These are phyloP conservation scores for Delitschia confertaspora DNA, from an alignment of 495 filamentous ascomycete genomes.

Conservation along the genomic window DNA sequence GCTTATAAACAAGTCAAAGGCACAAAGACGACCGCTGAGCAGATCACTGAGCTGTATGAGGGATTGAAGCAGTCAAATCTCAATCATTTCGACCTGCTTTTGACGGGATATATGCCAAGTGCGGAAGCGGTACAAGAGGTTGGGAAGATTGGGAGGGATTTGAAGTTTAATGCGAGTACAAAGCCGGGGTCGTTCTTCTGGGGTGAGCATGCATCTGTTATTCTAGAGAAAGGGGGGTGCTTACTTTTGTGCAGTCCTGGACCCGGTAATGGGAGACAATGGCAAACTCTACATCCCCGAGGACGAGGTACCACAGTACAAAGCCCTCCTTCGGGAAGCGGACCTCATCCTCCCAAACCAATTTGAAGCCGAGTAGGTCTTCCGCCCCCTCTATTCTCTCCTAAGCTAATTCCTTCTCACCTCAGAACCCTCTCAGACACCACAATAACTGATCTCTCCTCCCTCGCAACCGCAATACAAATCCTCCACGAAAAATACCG, in stretches of 20 bases:
- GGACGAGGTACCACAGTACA: slow-evolving; percentile 87
- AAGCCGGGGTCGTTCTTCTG: slow-evolving; percentile 82
- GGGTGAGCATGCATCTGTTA: slow-evolving; percentile 42
- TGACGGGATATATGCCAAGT: slow-evolving; percentile 86
- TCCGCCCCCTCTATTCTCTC: slow-evolving; percentile 4
- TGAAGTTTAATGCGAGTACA: slow-evolving; percentile 54
- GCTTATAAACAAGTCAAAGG: slow-evolving; percentile 84
- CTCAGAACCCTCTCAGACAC: slow-evolving; percentile 68
- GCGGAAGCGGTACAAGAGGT: slow-evolving; percentile 75
- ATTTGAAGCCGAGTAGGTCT: slow-evolving; percentile 82
- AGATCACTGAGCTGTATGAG: slow-evolving; percentile 76
- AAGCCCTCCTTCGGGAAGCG: slow-evolving; percentile 62
- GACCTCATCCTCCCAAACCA: slow-evolving; percentile 94
- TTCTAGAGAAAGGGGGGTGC: slow-evolving; percentile 1
- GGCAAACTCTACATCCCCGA: slow-evolving; percentile 81
- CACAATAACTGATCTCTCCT: slow-evolving; percentile 66
- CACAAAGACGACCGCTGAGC: slow-evolving; percentile 63
- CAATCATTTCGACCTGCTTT: slow-evolving; percentile 79
- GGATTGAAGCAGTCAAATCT: slow-evolving; percentile 76
- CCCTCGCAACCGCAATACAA: slow-evolving; percentile 62
- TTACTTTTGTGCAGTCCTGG: slow-evolving; percentile 54
- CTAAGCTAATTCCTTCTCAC: slow-evolving; percentile 2
- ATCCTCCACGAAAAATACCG: slow-evolving; percentile 66
- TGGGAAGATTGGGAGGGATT: slow-evolving; percentile 69
- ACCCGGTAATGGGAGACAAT: slow-evolving; percentile 97